A percentile compares a stretch with the other conserved stretches of the same genome.
phyloP scores from a whole-genome alignment of 495 filamentous ascomycete species.

The Cercophora newfieldiana region DNA sequence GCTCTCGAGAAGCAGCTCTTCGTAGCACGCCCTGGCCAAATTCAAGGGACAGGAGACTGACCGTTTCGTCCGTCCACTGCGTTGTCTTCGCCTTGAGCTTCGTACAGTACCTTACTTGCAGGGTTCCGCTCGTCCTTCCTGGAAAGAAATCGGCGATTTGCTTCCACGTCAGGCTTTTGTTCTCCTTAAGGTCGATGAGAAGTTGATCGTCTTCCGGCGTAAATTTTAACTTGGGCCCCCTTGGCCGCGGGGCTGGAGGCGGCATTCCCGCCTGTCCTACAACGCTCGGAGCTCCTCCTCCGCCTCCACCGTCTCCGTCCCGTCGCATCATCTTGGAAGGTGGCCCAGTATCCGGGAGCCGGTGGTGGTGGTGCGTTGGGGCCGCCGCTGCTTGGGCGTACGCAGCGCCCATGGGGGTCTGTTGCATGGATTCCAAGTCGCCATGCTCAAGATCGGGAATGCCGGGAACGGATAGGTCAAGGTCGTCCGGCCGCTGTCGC shows the following conservation, averaged over 20 bases:
- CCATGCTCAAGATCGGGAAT: conserved; percentile 50
- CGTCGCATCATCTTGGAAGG: conserved; percentile 57
- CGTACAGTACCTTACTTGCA: conserved; percentile 92
- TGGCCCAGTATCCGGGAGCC: conserved; percentile 64
- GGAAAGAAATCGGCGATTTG: conserved; percentile 95
- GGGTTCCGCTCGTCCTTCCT: conserved; percentile 78
- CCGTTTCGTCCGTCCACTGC: conserved; percentile 90
- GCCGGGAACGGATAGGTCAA: conserved; percentile 51
- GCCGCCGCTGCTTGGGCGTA: conserved; percentile 42
- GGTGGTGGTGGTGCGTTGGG: conserved; percentile 71
- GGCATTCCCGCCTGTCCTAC: conserved; percentile 86
- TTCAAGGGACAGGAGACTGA: conserved; percentile 49
- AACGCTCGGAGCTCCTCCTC: conserved; percentile 62
- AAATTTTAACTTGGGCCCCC: conserved; percentile 85
- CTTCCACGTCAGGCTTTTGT: conserved; percentile 90
- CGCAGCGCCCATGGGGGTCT: conserved; percentile 44
- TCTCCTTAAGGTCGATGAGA: conserved; percentile 85
- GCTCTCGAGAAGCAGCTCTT: background rate
- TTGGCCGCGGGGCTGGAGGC: conserved; percentile 68
- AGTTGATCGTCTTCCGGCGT: conserved; percentile 84
- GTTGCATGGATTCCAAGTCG: conserved; percentile 52
- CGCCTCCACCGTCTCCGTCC: conserved; percentile 47
- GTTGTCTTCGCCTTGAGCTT: conserved; percentile 90
- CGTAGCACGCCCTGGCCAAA: background rate
- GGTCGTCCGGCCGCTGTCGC: conserved; percentile 49